Conservation (phyloP, 306 rosid species). For the Quercus berberidifolia region DNA sequence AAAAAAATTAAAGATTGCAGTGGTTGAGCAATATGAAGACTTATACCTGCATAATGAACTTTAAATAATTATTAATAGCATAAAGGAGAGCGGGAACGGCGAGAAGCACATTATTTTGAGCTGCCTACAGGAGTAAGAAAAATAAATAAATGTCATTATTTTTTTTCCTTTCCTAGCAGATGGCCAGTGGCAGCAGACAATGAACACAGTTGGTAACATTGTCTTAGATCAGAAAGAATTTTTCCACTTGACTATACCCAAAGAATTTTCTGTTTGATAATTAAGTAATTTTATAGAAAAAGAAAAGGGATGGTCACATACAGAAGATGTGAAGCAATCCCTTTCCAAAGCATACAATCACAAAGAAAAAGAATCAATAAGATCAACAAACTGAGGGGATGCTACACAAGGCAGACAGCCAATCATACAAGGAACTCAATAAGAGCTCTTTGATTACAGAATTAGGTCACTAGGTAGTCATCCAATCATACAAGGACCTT, state of each 20-base stretch:
- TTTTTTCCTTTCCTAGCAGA: background rate
- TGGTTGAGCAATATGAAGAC: background rate
- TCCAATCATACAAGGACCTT: too few relatives aligned
- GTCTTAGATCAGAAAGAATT: background rate
- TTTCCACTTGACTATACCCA: background rate
- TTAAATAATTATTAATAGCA: background rate
- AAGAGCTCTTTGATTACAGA: too few relatives aligned
- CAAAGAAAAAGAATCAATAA: too few relatives aligned
- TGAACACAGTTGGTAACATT: background rate
- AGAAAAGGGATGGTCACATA: too few relatives aligned
- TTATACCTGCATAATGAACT: conserved; percentile 4
- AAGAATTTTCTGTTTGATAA: background rate
- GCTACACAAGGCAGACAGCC: too few relatives aligned
- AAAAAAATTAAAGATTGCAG: background rate
- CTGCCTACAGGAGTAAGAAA: background rate
- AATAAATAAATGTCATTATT: background rate
- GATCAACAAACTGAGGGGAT: too few relatives aligned
- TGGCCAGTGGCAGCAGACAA: background rate
- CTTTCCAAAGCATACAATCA: too few relatives aligned
- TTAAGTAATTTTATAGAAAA: too few relatives aligned
- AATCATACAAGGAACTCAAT: too few relatives aligned
- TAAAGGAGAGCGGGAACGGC: background rate
- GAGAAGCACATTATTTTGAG: background rate
- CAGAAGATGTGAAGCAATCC: too few relatives aligned
- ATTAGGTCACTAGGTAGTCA: too few relatives aligned